A percentile compares a stretch with the other conserved stretches of the same genome.
Conservation (phyloP, 2,329 filamentous ascomycete species). For the Arthroderma uncinatum region DNA sequence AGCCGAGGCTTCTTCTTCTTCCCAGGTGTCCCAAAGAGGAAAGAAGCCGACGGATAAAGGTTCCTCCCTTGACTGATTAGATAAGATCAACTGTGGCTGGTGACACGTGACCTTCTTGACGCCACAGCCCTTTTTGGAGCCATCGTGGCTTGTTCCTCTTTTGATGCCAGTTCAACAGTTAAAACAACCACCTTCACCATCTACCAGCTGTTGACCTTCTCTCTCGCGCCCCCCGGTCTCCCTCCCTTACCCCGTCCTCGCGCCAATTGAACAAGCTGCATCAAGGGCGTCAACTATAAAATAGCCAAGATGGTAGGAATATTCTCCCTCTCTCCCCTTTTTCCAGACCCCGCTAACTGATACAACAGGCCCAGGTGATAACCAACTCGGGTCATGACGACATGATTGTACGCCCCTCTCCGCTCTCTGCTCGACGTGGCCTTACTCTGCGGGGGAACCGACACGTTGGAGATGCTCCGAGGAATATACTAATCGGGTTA, state of each 20-base stretch:
- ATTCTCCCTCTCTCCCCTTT: background rate
- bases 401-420: slow-evolving; percentile 75
- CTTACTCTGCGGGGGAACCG: no score
- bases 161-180: background rate
- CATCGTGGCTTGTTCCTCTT: background rate
- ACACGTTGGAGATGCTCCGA: background rate
- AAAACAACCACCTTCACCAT: background rate
- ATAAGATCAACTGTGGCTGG: background rate
- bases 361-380: slow-evolving; percentile 59
- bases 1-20: background rate
- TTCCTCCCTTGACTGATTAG: background rate
- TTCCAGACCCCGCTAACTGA: slow-evolving; percentile 6
- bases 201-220: no score
- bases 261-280: background rate
- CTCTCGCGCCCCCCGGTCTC: background rate
- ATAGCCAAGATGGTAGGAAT: background rate
- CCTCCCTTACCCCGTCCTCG: background rate
- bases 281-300: background rate
- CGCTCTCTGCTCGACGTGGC: background rate
- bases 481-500: background rate
- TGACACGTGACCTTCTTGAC: background rate
- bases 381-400: slow-evolving; percentile 88
- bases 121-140: background rate
- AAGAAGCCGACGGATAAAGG: background rate
- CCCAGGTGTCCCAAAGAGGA: background rate